Conservation (phyloP, 257 asterid genomes). For the Nicotiana tomentosiformis region DNA sequence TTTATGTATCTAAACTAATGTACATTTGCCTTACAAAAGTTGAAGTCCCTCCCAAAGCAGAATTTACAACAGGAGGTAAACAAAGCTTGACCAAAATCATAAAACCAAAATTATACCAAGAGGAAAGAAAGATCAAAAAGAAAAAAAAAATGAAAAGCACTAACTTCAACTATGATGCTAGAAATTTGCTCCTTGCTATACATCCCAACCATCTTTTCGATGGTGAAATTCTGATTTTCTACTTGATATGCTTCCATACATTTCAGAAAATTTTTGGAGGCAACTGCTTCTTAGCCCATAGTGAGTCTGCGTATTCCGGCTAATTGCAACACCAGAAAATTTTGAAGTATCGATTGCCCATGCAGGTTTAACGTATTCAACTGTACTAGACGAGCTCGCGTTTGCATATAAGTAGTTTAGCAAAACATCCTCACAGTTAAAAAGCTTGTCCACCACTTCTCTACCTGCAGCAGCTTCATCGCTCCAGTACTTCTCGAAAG, state of each 20-base stretch:
- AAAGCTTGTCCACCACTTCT: constrained; percentile 47
- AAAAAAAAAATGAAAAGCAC: background rate
- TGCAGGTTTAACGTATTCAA: constrained; percentile 66
- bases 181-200: constrained; percentile 34
- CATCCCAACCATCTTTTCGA: constrained; percentile 95
- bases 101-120: constrained; percentile 16
- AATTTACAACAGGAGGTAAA: constrained; percentile 28
- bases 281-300: constrained; percentile 64
- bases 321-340: constrained; percentile 76
- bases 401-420: constrained; percentile 88
- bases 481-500: constrained; percentile 84
- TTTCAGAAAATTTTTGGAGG: constrained; percentile 42
- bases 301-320: constrained; percentile 66
- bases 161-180: constrained; percentile 13
- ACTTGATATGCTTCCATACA: constrained; percentile 60
- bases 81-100: constrained; percentile 8
- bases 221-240: constrained; percentile 54
- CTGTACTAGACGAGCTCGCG: constrained; percentile 44
- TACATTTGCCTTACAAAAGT: constrained; percentile 38
- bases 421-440: constrained; percentile 91
- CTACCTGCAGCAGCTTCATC: constrained; percentile 51
- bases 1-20: constrained; percentile 26
- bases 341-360: constrained; percentile 84
- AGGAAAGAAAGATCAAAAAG: background rate
- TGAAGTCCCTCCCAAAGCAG: constrained; percentile 27